These are phyloP conservation scores for Fusarium xylarioides DNA, from an alignment of 2,329 filamentous ascomycete species.

Conservation along the genomic window DNA sequence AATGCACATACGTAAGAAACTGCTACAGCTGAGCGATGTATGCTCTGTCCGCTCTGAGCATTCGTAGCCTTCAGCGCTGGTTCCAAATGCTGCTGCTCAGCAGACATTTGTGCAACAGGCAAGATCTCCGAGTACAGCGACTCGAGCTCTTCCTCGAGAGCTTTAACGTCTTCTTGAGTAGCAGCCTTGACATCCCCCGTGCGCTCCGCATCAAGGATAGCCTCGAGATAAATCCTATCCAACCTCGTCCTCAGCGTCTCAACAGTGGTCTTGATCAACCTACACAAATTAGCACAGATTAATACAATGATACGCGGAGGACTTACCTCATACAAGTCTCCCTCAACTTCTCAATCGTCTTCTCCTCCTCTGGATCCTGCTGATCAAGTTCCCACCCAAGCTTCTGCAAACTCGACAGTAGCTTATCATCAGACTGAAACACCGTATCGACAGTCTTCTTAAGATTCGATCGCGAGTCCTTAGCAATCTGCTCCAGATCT, in stretches of 20 bases:
- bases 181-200: slow-evolving; percentile 42
- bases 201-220: slow-evolving; percentile 47
- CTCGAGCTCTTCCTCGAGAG: slow-evolving; percentile 71
- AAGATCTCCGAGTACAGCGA: slow-evolving; percentile 75
- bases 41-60: slow-evolving; percentile 53
- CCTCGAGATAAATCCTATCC: slow-evolving; percentile 64
- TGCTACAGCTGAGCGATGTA: slow-evolving; percentile 57
- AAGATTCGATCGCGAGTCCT: slow-evolving; percentile 55
- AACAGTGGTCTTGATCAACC: slow-evolving; percentile 66
- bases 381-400: slow-evolving; percentile 68
- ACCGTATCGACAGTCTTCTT: slow-evolving; percentile 59
- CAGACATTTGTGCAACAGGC: slow-evolving; percentile 75
- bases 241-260: slow-evolving; percentile 63
- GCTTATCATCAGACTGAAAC: slow-evolving; percentile 70
- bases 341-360: slow-evolving; percentile 65
- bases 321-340: slow-evolving; percentile 63
- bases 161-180: slow-evolving; percentile 54
- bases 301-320: background rate
- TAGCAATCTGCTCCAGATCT: slow-evolving; percentile 62
- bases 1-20: slow-evolving; percentile 59
- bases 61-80: slow-evolving; percentile 63
- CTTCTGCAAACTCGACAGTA: slow-evolving; percentile 72
- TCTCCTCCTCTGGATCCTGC: slow-evolving; percentile 60
- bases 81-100: slow-evolving; percentile 72
- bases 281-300: slow-evolving; percentile 2